Evolutionary conservation across 2,329 filamentous ascomycete genomes (phyloP).

Genomic region (Neonectria faginata): DNA sequence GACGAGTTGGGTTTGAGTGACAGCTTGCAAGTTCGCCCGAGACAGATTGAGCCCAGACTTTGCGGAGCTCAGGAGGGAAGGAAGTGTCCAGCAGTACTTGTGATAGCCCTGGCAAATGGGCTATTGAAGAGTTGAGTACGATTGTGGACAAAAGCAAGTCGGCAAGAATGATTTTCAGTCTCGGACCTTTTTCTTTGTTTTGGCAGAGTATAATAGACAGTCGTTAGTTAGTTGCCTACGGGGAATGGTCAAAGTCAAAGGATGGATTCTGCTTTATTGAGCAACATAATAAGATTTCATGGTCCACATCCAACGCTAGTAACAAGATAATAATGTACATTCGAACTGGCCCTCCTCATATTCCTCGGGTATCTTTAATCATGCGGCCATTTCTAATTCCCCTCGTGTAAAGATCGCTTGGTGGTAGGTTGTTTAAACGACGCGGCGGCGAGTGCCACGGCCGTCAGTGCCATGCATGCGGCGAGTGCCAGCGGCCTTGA

Average conservation of each 20-base stretch:
- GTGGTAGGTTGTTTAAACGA: conserved; percentile 22
- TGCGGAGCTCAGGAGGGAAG: background rate
- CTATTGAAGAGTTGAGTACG: background rate
- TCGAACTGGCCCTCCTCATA: conserved; percentile 1
- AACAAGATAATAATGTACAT: conserved; percentile 42
- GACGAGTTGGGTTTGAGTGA: background rate
- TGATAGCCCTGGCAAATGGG: background rate
- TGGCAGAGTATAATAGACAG: conserved; percentile 33
- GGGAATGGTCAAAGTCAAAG: conserved; percentile 6
- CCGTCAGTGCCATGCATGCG: conserved; percentile 82
- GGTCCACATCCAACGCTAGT: conserved; percentile 30
- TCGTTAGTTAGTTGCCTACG: conserved; percentile 24
- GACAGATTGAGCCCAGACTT: too few relatives aligned
- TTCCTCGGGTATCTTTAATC: conserved; percentile 22
- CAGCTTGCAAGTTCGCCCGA: too few relatives aligned
- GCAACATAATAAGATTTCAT: conserved; percentile 32
- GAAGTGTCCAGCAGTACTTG: background rate
- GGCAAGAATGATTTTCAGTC: background rate
- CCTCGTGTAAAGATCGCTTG: background rate
- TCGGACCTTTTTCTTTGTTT: conserved; percentile 4
- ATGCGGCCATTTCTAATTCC: background rate
- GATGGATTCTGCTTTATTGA: conserved; percentile 22
- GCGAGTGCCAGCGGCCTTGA: conserved; percentile 81
- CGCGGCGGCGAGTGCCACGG: conserved; percentile 61
- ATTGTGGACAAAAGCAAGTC: background rate